Evolutionary conservation across 768 basidiomycete species (phyloP).

Genomic region (Mycena pura): DNA sequence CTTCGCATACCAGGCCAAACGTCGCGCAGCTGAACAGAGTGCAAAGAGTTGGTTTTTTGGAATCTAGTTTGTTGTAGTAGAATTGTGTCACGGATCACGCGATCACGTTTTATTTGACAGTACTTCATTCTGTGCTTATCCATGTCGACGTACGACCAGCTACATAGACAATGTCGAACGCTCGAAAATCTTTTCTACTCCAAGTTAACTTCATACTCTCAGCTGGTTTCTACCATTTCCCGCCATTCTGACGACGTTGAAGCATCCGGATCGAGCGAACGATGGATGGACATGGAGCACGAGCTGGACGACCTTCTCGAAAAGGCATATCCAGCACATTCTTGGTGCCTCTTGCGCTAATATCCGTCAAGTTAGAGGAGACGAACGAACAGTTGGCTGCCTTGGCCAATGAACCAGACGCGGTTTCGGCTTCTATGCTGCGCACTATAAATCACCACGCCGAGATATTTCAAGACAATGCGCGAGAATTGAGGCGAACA

Average conservation of each 20-base stretch:
- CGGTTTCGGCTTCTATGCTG: conserved; percentile 83
- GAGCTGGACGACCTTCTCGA: conserved; percentile 87
- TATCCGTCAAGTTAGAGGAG: conserved; percentile 71
- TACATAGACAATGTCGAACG: conserved; percentile 91
- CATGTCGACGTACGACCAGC: conserved; percentile 86
- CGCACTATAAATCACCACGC: conserved; percentile 90
- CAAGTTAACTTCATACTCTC: conserved; percentile 90
- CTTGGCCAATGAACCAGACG: conserved; percentile 71
- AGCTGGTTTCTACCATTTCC: conserved; percentile 75
- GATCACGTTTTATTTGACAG: too few species aligned
- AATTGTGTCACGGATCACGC: not conserved
- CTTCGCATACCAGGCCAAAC: conserved; percentile 56
- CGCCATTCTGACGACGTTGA: conserved; percentile 66
- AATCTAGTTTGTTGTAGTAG: conserved; percentile 38
- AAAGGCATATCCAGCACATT: conserved; percentile 60
- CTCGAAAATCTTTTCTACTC: conserved; percentile 92
- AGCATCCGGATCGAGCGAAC: conserved; percentile 69
- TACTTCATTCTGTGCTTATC: too few species aligned
- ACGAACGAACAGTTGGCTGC: conserved; percentile 80
- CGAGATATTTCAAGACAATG: conserved; percentile 89
- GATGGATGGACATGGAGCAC: conserved; percentile 83
- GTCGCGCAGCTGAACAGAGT: conserved; percentile 65
- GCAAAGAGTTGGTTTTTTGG: conserved; percentile 75
- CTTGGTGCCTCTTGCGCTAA: conserved; percentile 14
- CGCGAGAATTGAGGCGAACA: conserved; percentile 83